phyloP scores from a whole-genome alignment of 257 asterid genomes.

The Eustoma russellianum region DNA sequence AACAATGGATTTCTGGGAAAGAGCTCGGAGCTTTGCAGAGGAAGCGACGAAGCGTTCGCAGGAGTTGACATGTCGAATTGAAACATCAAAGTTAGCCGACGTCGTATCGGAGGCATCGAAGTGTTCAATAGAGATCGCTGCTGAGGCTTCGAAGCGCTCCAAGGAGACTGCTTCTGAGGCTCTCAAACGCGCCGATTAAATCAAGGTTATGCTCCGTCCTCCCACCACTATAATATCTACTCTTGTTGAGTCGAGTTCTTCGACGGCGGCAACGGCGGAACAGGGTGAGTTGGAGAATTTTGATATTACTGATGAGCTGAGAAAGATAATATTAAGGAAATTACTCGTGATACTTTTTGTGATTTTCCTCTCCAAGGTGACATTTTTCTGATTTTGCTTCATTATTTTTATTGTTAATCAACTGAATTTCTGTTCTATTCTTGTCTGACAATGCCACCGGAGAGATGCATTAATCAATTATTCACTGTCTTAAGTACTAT shows the following conservation, averaged over 20 bases:
- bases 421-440: no score
- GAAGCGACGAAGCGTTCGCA: slow-evolving; percentile 82
- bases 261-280: slow-evolving; percentile 3
- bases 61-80: slow-evolving; percentile 52
- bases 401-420: slow-evolving; percentile 7
- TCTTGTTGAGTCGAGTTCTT: slow-evolving; percentile 40
- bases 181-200: slow-evolving; percentile 84
- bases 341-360: slow-evolving; percentile 52
- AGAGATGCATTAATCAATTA: background rate
- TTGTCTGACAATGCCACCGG: background rate
- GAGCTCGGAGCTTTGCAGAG: slow-evolving; percentile 76
- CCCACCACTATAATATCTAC: slow-evolving; percentile 31
- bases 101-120: slow-evolving; percentile 67
- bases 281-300: slow-evolving; percentile 55
- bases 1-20: slow-evolving; percentile 76
- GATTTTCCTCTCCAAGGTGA: slow-evolving; percentile 79
- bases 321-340: slow-evolving; percentile 70
- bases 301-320: slow-evolving; percentile 72
- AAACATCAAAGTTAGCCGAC: slow-evolving; percentile 57
- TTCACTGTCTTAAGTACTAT: no score
- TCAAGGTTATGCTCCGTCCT: slow-evolving; percentile 75
- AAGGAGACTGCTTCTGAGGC: slow-evolving; percentile 46
- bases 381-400: slow-evolving; percentile 6
- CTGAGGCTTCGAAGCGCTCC: slow-evolving; percentile 34
- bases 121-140: slow-evolving; percentile 62